Evolutionary conservation across 352 stramenopile species (phyloP), one percentile per base, ranked within the genome.

Genomic region (Globisporangium parvum): DNA sequence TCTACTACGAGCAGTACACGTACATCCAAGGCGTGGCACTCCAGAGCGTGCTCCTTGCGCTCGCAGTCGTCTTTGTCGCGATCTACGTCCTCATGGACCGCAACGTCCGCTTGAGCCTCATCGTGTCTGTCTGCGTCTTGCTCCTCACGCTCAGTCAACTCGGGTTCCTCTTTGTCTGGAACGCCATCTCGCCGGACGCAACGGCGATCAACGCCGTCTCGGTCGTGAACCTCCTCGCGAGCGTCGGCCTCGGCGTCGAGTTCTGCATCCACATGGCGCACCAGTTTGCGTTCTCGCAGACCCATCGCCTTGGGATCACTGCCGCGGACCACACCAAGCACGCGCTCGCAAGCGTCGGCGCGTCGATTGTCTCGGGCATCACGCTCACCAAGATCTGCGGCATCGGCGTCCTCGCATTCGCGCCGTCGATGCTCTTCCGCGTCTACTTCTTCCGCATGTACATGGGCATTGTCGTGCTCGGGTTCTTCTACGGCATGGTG

Each of bases 361-460:
- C 79, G 11, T 95, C 82, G 0, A 83, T 97, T 47, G 70, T 97
- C 41, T 95, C 79, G n/a, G 89, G 89, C 28, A 97, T 97, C 59
- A 96, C 89, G 40, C 64, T 97, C 37, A 97, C 89, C 52, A 97
- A 97, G 69, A 79, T 96, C 50, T 92, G 90, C 24, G 89, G 89
- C 50, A 90, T 97, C 47, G 77, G 80, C 10, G 86, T 97, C 28
- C 65, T 97, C 12, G 85, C 85, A 15, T 95, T 96, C 41, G 89
- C 89, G 44, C 86, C 82, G n/a, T 96, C 87, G 35, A 87, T 93
- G 71, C 55, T 97, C 31, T 97, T 97, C 58, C 83, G 85, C 31
- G 75, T 96, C 11, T 97, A 97, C 59, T 97, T 96, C 58, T 97
- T 96, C 73, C 77, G 89, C 54, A 96, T 96, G 89, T 97, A 97